Base-by-base conservation (phyloP, 352 stramenopile species). In the Phytophthora agathidicida region DNA sequence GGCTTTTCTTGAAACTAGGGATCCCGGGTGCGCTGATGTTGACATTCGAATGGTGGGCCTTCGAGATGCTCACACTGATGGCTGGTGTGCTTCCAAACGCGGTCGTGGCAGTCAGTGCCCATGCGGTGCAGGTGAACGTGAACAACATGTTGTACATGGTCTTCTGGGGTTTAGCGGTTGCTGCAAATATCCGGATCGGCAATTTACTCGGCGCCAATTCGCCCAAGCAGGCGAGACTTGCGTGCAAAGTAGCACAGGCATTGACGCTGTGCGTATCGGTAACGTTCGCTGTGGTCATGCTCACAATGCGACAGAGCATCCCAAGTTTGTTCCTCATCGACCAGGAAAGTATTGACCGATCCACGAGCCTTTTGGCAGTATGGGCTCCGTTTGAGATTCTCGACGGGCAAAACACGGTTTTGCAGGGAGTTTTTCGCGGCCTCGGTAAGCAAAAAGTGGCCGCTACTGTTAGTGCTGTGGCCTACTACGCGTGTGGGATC, bases 401-500 rank as follows among this genome's bases (percentile, higher is more conserved):
- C 9, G 86, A 95, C 44, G 77, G 77, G 0, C 57, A 89, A 32
- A 93, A 96, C 46, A 68, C 65, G 14, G 65, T 89, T 5, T 60
- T 80, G 22, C 80, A 94, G 60, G 88, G 86, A 19, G 77, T 94
- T 42, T 93, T 83, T 53, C 77, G 83, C 19, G 88, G 78, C 33
- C 71, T 71, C 9, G 88, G 86, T 5, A 59, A 70, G 9, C 88
- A 96, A 33, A 75, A 86, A 23, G 60, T 89, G 10, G 80, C 79
- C 2, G 86, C 86, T 11, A 76, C 68, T 32, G 77, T 79, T 20
- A 96, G 90, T 50, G 76, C 77, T 20, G 23, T 91, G 23, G 79
- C 82, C 26, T 96, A 89, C 60, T 96, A 95, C 58, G 55, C 60
- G 0, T 68, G 93, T 35, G 86, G 82, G 17, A 77, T 96, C 13